phyloP scores from a whole-genome alignment of 768 basidiomycete genomes.

The Termitomyces sp. region DNA sequence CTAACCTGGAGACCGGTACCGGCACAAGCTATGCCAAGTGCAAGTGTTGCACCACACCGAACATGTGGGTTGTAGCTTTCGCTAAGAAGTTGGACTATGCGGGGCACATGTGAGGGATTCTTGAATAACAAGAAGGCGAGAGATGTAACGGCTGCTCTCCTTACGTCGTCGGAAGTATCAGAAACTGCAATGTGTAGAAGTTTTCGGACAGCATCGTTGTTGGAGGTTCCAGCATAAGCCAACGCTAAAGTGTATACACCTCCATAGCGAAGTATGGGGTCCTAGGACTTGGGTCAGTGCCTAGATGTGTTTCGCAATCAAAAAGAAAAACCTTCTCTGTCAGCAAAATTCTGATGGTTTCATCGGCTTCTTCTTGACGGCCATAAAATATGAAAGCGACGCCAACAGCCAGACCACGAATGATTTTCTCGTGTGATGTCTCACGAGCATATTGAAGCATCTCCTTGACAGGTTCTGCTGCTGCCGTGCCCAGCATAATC shows the following conservation, averaged over 20 bases:
- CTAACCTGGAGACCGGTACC: slow-evolving; percentile 90
- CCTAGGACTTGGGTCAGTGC: slow-evolving; percentile 42
- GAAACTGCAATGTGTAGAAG: slow-evolving; percentile 96
- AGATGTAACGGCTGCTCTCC: slow-evolving; percentile 92
- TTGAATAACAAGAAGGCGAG: slow-evolving; percentile 97
- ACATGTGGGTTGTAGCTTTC: slow-evolving; percentile 99
- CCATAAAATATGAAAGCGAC: slow-evolving; percentile 91
- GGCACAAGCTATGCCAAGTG: slow-evolving; percentile 94
- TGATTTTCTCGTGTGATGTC: slow-evolving; percentile 99
- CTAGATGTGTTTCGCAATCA: neutral
- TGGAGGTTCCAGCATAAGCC: slow-evolving; percentile 94
- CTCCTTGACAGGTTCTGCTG: slow-evolving; percentile 74
- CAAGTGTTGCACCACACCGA: slow-evolving; percentile 92
- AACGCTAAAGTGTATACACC: slow-evolving; percentile 96
- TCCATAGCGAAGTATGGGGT: slow-evolving; percentile 94
- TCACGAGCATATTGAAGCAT: slow-evolving; percentile 96
- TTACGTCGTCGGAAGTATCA: slow-evolving; percentile 96
- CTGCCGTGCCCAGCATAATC: slow-evolving; percentile 94
- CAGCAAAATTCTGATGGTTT: slow-evolving; percentile 69
- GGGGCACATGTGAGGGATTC: slow-evolving; percentile 91
- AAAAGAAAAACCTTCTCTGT: slow-evolving; percentile 71
- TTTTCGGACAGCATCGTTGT: slow-evolving; percentile 89
- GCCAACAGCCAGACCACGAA: slow-evolving; percentile 90
- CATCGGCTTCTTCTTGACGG: slow-evolving; percentile 87
- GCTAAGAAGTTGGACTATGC: slow-evolving; percentile 93